Evolutionary conservation across 352 stramenopile species (phyloP).

Genomic region (Lagenidium giganteum): DNA sequence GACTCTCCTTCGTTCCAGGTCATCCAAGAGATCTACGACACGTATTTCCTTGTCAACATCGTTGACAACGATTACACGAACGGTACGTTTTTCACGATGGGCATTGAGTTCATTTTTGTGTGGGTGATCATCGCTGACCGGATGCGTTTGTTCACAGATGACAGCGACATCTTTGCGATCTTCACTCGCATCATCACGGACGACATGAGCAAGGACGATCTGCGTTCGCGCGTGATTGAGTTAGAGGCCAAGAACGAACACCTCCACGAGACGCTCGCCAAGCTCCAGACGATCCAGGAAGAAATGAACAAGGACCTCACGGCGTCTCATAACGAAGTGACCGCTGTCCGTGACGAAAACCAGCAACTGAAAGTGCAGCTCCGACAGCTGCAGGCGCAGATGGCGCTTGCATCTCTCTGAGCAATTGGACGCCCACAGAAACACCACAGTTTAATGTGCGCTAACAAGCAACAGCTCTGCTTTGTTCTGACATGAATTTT

Average conservation of each 20-base stretch:
- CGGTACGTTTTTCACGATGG: slow-evolving; percentile 20
- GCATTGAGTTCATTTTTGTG: neutral
- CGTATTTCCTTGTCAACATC: slow-evolving; percentile 97
- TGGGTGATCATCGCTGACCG: too few species aligned
- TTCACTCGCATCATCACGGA: slow-evolving; percentile 82
- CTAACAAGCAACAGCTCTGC: too few species aligned
- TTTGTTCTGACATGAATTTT: too few species aligned
- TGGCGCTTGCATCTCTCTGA: slow-evolving; percentile 47
- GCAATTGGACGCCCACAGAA: too few species aligned
- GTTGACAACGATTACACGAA: slow-evolving; percentile 98
- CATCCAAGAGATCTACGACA: slow-evolving; percentile 89
- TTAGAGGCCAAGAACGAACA: slow-evolving; percentile 70
- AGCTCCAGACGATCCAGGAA: slow-evolving; percentile 60
- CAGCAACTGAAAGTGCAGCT: slow-evolving; percentile 53
- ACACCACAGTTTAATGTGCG: too few species aligned
- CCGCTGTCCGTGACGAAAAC: slow-evolving; percentile 44
- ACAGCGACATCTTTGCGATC: slow-evolving; percentile 79
- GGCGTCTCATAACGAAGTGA: slow-evolving; percentile 42
- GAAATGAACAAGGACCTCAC: slow-evolving; percentile 46
- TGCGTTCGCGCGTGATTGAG: slow-evolving; percentile 62
- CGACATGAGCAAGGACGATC: slow-evolving; percentile 71
- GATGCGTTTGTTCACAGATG: slow-evolving; percentile 25
- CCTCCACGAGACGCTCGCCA: slow-evolving; percentile 67
- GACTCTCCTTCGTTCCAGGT: slow-evolving; percentile 54
- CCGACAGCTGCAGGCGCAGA: slow-evolving; percentile 53